Evolutionary conservation across 441 rosid species (phyloP).

Genomic region (Raphanus hybrid): DNA sequence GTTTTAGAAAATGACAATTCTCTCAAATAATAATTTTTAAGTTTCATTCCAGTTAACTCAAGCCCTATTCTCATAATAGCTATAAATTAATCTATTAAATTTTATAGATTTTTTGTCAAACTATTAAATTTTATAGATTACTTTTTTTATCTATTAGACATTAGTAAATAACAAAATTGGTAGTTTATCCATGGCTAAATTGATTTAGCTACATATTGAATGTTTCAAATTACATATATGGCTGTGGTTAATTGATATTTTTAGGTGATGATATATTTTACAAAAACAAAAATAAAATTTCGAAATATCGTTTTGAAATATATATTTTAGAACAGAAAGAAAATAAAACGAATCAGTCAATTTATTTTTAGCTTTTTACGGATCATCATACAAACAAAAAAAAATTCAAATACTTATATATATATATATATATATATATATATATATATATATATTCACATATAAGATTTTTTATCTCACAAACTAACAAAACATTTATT

Average conservation of each 20-base stretch:
- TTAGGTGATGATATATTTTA: not conserved
- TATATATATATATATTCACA: no score
- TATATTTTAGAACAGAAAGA: not conserved
- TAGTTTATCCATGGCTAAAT: not conserved
- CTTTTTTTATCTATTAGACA: not conserved
- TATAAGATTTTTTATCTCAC: no score
- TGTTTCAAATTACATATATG: not conserved
- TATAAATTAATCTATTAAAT: not conserved
- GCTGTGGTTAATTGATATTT: not conserved
- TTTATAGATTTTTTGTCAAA: not conserved
- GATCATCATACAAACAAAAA: not conserved
- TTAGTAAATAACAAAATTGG: not conserved
- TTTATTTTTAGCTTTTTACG: not conserved
- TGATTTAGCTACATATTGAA: not conserved
- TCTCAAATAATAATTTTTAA: no score
- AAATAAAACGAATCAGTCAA: not conserved
- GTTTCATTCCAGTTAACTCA: not conserved
- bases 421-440: no score
- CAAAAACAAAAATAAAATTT: not conserved
- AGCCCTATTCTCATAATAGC: not conserved
- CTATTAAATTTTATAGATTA: not conserved
- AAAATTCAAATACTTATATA: no score
- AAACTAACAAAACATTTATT: no score
- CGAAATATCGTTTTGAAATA: not conserved
- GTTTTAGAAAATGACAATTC: no score